Evolutionary conservation across 306 rosid genomes (phyloP), one percentile per base, ranked within the genome.

Genomic region (Prunus fruticosa): DNA sequence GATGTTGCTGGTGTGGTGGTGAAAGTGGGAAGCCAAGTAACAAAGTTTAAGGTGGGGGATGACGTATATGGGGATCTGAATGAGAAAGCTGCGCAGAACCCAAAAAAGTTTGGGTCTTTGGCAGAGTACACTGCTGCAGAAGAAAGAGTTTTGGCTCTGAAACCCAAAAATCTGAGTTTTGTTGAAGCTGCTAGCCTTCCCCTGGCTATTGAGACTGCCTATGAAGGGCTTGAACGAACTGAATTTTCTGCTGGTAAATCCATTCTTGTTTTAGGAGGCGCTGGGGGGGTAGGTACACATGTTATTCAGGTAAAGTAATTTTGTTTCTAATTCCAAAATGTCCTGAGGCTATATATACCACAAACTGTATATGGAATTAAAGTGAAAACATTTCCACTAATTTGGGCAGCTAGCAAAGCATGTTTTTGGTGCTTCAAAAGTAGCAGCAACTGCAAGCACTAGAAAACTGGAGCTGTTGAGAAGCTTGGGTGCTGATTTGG

Each of bases 171-270:
- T 86, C 82, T 93, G 57, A 91, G 88, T 78, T 93, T 93, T 52
- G 56, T 69, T 38, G 96, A 91, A 71, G 98, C 96, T 78, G 96
- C 97, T 76, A 88, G 92, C 80, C 76, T 91, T 77, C 98, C 98
- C 71, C 69, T 83, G 16, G 92, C 92, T 2, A 34, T 84, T 50
- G 89, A 82, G 57, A 87, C 96, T 22, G 96, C 98, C 68, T 79
- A 88, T 67, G 88, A 87, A 80, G 96, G 92, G 6, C 90, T 93
- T 13, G 86, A 91, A 49, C 60, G 80, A 20, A 71, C 73, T 20
- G 64, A 43, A 7, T 68, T 91, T 38, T 87, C 91, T 32, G 73
- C 86, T n/a, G 96, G 87, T 0, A 69, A 93, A 74, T 88, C 93
- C 8, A 67, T 93, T 41, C 91, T 90, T 70, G 91, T 92, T 66